Base-by-base conservation (phyloP, 2,329 filamentous ascomycete species). In the Talaromyces sp. region DNA sequence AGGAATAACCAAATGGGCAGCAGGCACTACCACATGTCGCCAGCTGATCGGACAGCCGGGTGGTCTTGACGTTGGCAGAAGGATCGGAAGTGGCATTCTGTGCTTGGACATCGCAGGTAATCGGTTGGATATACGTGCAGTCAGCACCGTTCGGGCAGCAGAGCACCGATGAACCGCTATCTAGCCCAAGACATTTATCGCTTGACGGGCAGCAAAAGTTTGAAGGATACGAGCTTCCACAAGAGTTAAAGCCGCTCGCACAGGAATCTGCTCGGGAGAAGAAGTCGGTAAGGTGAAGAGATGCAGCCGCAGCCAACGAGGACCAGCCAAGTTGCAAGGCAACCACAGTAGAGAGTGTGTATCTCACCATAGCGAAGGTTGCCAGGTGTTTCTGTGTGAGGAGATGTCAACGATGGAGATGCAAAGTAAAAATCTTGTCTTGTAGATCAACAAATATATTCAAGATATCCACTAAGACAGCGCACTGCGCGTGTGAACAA, bases 1-100 rank as follows among this genome's bases (percentile, higher is more conserved):
- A 82, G n/a, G 65, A 70, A 63, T 79, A 82, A 56, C 80, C 80
- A 57, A 79, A 77, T 7, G 80, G 79, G 68, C 80, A 82, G 64
- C 80, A 82, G 2, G 61, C 67, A 23, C 68, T 66, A 18, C 75
- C 79, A 60, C 80, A 82, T 55, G 70, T 73, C 14, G 74, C 71
- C n/a, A 81, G 69, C 34, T 69, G 66, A 2, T 74, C 76, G 5
- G 71, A 65, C n/a, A 80, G 65, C 5, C 72, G 71, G 7, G 75
- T 80, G 4, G 78, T 80, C 53, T 79, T 78, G 30, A 82, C 67
- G 4, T 69, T 61, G 34, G 72, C 75, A 9, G 69, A 67, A 4
- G 78, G 73, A 42, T 78, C 67, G 4, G 69, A 56, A 0, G 72
- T 75, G 4, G 75, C 70, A 66, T 82, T 75, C 61, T 81, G 79